Evolutionary conservation across 2,329 filamentous ascomycete genomes (phyloP).

Genomic region (Trichophyton schoenleinii): DNA sequence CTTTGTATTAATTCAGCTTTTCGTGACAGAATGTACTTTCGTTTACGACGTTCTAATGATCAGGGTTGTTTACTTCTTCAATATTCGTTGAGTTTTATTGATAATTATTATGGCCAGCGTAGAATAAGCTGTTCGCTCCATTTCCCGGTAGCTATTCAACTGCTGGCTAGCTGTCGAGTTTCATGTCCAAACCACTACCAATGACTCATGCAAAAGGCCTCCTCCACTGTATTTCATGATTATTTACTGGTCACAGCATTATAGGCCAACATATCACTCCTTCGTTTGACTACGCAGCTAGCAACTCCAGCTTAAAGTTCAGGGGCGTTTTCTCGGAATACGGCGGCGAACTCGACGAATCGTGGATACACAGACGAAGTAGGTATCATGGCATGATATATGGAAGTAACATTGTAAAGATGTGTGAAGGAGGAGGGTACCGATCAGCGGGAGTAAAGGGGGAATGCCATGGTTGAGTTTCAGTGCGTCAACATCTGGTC

Average conservation of each 20-base stretch:
- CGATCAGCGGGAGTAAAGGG: neutral
- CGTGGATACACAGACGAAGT: neutral
- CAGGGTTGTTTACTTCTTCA: neutral
- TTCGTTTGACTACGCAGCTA: neutral
- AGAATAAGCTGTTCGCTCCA: no score
- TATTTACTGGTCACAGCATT: neutral
- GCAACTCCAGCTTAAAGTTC: neutral
- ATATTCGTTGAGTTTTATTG: neutral
- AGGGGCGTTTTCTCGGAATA: neutral
- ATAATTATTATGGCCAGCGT: no score
- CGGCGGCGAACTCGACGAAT: neutral
- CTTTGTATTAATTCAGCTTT: neutral
- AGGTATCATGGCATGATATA: neutral
- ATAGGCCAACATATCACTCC: neutral
- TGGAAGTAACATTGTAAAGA: neutral
- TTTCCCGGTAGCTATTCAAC: no score
- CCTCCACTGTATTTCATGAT: no score
- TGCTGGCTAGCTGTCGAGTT: no score
- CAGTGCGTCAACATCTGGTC: neutral
- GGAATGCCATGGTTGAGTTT: neutral
- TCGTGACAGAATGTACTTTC: conserved; percentile 1
- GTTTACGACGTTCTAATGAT: neutral
- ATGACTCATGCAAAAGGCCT: no score
- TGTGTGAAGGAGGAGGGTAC: neutral
- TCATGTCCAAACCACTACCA: no score